Conservation (phyloP, 495 filamentous ascomycete genomes). For the Xylaria bambusicola region DNA sequence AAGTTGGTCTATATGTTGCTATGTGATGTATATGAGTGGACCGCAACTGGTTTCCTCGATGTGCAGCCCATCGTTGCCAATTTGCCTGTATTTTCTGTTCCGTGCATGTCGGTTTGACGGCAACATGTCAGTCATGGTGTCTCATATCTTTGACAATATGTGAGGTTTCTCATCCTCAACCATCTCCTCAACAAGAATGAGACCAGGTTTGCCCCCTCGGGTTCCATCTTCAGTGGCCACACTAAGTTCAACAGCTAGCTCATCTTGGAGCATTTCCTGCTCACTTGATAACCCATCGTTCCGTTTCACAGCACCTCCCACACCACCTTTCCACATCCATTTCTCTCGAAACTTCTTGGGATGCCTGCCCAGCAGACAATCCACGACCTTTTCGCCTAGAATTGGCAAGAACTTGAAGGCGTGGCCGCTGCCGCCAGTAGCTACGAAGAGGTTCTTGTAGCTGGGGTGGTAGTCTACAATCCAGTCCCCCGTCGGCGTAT, state of each 20-base stretch:
- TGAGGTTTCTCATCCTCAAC: conserved; percentile 27
- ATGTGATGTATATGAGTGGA: no score
- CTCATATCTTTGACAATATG: conserved; percentile 3
- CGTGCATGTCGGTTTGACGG: no score
- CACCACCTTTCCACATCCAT: conserved; percentile 65
- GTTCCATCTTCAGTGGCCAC: conserved; percentile 66
- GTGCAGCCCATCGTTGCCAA: no score
- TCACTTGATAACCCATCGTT: not conserved
- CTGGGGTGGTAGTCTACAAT: conserved; percentile 74
- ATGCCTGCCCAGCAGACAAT: conserved; percentile 60
- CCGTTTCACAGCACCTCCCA: conserved; percentile 36
- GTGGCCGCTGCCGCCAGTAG: conserved; percentile 85
- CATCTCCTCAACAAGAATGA: conserved; percentile 57
- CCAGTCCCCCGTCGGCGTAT: conserved; percentile 81
- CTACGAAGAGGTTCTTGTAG: conserved; percentile 69
- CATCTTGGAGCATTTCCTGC: not conserved
- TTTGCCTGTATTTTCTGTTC: no score
- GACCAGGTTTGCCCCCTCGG: conserved; percentile 57
- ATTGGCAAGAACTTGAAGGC: conserved; percentile 89
- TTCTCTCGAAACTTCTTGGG: conserved; percentile 60
- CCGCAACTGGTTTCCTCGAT: no score
- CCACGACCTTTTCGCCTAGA: conserved; percentile 74
- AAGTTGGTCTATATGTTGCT: not conserved
- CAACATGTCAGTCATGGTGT: no score
- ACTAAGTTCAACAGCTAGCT: conserved; percentile 15